phyloP scores from a whole-genome alignment of 768 basidiomycete species.

The Clitopilus passeckerianus region DNA sequence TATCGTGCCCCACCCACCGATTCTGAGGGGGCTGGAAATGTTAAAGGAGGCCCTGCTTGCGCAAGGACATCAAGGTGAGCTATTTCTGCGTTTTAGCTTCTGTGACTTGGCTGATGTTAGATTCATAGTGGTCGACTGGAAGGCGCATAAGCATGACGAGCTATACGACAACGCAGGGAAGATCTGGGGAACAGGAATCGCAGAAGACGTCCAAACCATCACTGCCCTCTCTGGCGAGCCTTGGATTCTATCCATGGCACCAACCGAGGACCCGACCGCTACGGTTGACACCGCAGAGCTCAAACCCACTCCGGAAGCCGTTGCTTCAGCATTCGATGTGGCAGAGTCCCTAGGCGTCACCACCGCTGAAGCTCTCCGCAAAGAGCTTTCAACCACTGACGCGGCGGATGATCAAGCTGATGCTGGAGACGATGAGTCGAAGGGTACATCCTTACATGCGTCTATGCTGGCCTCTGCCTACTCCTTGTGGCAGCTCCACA shows the following conservation, averaged over 20 bases:
- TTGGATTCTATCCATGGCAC: constrained; percentile 41
- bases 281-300: not conserved
- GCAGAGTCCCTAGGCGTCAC: not conserved
- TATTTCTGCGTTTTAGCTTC: not conserved
- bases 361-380: not conserved
- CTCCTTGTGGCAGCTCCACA: constrained; percentile 66
- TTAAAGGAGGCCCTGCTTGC: constrained; percentile 50
- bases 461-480: constrained; percentile 42
- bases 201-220: constrained; percentile 37
- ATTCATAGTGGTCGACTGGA: constrained; percentile 63
- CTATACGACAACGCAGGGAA: constrained; percentile 26
- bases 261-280: constrained; percentile 18
- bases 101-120: not conserved
- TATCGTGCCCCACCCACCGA: constrained; percentile 60
- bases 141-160: constrained; percentile 46
- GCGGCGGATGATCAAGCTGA: not conserved
- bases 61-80: constrained; percentile 62
- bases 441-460: constrained; percentile 1
- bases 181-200: constrained; percentile 43
- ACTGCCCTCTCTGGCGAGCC: constrained; percentile 48
- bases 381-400: not conserved
- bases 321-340: not conserved
- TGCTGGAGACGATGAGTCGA: not conserved
- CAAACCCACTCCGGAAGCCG: not conserved
- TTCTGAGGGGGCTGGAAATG: constrained; percentile 52